A percentile compares a stretch with the other conserved stretches of the same genome.
Evolutionary conservation across 2,329 filamentous ascomycete species (phyloP).

Genomic region (Fusarium mangiferae): DNA sequence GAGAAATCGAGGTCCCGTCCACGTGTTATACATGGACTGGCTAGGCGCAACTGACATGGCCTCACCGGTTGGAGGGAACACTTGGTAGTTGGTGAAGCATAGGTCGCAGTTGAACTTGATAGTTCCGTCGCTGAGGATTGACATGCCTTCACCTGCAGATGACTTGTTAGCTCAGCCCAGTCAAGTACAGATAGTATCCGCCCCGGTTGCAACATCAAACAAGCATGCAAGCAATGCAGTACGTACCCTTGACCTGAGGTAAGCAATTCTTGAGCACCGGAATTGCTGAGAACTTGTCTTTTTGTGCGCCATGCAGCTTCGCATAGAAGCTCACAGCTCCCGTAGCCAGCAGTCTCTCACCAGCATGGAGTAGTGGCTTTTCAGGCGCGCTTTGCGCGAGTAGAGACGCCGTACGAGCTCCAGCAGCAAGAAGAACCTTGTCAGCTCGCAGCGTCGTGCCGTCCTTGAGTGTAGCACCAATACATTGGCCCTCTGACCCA

Average conservation of each 20-base stretch:
- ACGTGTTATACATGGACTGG: conserved; percentile 54
- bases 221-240: conserved; percentile 18
- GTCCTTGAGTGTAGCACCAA: conserved; percentile 60
- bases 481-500: conserved; percentile 56
- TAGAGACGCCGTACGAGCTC: conserved; percentile 65
- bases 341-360: conserved; percentile 64
- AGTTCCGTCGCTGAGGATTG: conserved; percentile 57
- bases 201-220: not conserved
- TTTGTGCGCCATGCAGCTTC: conserved; percentile 55
- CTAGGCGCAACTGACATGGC: conserved; percentile 63
- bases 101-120: conserved; percentile 72
- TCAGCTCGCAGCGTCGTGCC: conserved; percentile 61
- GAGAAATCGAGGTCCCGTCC: conserved; percentile 53
- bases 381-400: conserved; percentile 62
- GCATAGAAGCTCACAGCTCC: conserved; percentile 60
- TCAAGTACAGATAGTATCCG: conserved; percentile 19
- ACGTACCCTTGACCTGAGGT: conserved; percentile 54
- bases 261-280: conserved; percentile 64
- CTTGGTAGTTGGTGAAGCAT: conserved; percentile 65
- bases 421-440: conserved; percentile 64
- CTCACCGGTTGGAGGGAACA: conserved; percentile 58
- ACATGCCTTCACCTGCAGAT: conserved; percentile 55
- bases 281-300: conserved; percentile 58
- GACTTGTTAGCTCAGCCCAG: conserved; percentile 6
- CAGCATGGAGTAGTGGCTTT: conserved; percentile 62